Percentiles rank a stretch among this genome's conserved stretches.
Evolutionary conservation across 2,329 filamentous ascomycete species (phyloP).

Genomic region (Ascochyta viciae-villosae): DNA sequence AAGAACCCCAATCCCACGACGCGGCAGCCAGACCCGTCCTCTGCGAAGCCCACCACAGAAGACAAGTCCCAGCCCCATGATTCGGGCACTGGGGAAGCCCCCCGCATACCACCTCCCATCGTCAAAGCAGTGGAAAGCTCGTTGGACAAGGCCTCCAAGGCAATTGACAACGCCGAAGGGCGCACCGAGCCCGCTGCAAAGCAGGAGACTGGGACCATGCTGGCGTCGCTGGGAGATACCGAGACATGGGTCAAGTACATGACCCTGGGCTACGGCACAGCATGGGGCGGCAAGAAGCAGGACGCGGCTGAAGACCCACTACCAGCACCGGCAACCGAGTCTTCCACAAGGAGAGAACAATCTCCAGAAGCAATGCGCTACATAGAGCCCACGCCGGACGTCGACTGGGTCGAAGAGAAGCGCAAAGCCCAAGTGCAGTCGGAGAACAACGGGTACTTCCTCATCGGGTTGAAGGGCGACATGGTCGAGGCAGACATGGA

Average conservation of each 20-base stretch:
- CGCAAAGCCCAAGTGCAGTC: slow-evolving; percentile 60
- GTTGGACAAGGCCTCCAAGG: slow-evolving; percentile 52
- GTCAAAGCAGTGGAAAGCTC: slow-evolving; percentile 54
- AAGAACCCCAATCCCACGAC: slow-evolving; percentile 36
- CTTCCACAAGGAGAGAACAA: slow-evolving; percentile 11
- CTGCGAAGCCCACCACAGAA: slow-evolving; percentile 9
- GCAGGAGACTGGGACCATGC: slow-evolving; percentile 31
- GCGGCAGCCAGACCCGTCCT: background rate
- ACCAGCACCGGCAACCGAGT: slow-evolving; percentile 4
- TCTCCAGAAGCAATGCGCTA: slow-evolving; percentile 43
- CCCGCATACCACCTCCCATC: slow-evolving; percentile 57
- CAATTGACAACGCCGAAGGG: slow-evolving; percentile 35
- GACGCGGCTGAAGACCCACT: slow-evolving; percentile 3
- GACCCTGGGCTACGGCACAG: slow-evolving; percentile 56
- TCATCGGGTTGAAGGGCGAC: slow-evolving; percentile 73
- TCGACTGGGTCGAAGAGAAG: slow-evolving; percentile 63
- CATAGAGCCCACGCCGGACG: slow-evolving; percentile 49
- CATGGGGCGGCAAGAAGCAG: slow-evolving; percentile 44
- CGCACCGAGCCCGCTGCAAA: slow-evolving; percentile 23
- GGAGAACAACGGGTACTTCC: slow-evolving; percentile 63
- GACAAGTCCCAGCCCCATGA: slow-evolving; percentile 7
- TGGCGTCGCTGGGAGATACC: slow-evolving; percentile 52
- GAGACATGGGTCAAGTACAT: slow-evolving; percentile 60
- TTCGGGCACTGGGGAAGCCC: slow-evolving; percentile 21
- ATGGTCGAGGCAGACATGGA: slow-evolving; percentile 63